These are phyloP conservation scores for Vitis hybrid DNA, from an alignment of 177 flowering plant genomes.

Conservation along the genomic window DNA sequence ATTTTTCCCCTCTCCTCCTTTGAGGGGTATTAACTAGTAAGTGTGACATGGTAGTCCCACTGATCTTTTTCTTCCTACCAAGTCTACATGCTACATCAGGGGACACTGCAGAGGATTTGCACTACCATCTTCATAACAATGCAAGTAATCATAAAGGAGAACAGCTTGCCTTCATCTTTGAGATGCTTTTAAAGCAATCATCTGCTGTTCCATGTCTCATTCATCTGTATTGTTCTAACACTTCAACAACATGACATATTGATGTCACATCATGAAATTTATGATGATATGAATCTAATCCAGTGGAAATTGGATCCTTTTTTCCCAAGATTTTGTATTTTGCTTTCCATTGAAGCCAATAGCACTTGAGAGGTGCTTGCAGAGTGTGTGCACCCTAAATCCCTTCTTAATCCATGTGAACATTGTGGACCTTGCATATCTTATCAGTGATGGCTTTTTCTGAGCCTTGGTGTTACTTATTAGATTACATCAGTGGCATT, in stretches of 20 bases:
- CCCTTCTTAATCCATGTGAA: background rate
- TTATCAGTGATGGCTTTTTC: background rate
- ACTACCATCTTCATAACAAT: too few species aligned
- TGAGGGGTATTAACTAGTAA: too few species aligned
- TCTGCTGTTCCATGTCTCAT: background rate
- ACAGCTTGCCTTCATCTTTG: background rate
- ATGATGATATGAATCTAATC: background rate
- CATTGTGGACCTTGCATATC: too few species aligned
- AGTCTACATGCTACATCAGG: too few species aligned
- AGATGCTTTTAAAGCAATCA: background rate
- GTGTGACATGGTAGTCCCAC: too few species aligned
- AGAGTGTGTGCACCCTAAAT: background rate
- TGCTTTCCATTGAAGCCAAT: too few species aligned
- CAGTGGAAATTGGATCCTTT: background rate
- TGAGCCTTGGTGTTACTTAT: background rate
- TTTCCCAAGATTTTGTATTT: background rate
- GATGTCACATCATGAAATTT: background rate
- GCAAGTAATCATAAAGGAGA: background rate
- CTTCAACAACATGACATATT: background rate
- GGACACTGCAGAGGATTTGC: too few species aligned
- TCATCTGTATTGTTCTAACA: background rate
- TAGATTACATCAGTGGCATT: background rate
- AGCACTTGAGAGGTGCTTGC: background rate
- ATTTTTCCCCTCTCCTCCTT: too few species aligned
- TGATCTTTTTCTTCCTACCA: too few species aligned